Conservation (phyloP, 257 asterid genomes). For the Jacaranda mimosifolia region DNA sequence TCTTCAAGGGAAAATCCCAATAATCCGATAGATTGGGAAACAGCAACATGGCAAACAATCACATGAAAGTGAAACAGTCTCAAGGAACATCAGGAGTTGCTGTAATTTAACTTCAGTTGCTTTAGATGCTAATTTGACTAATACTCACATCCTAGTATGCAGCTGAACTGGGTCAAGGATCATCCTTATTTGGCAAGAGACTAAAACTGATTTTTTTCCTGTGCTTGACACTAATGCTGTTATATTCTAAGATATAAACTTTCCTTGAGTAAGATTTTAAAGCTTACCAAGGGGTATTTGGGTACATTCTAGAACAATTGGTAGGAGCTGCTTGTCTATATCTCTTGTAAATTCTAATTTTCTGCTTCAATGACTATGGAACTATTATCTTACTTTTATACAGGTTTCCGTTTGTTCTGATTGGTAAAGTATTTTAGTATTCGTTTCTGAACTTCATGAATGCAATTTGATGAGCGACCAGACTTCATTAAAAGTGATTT, state of each 20-base stretch:
- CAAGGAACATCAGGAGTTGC: slow-evolving; percentile 2
- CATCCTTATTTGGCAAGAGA: slow-evolving; percentile 20
- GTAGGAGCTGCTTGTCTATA: not conserved
- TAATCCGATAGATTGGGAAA: not conserved
- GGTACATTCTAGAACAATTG: not conserved
- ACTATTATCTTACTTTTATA: slow-evolving; percentile 3
- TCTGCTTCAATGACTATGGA: not conserved
- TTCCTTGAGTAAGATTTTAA: not conserved
- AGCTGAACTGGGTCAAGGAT: slow-evolving; percentile 26
- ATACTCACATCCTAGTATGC: not conserved
- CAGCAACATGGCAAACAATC: slow-evolving; percentile 1
- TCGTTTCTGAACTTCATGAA: slow-evolving; percentile 13
- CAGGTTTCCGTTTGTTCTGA: not conserved
- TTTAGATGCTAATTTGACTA: slow-evolving; percentile 10
- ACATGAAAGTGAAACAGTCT: slow-evolving; percentile 6
- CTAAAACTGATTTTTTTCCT: not conserved
- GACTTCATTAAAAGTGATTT: slow-evolving; percentile 19
- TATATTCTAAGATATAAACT: not conserved
- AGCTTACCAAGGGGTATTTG: slow-evolving; percentile 4
- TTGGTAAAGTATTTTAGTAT: slow-evolving; percentile 14
- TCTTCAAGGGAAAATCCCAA: not conserved
- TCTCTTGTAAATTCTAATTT: not conserved
- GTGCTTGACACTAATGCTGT: slow-evolving; percentile 25
- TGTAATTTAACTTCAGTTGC: slow-evolving; percentile 4
- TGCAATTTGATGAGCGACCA: not conserved